Evolutionary conservation across 495 filamentous ascomycete species (phyloP).

Genomic region (Penicillium chermesinum): DNA sequence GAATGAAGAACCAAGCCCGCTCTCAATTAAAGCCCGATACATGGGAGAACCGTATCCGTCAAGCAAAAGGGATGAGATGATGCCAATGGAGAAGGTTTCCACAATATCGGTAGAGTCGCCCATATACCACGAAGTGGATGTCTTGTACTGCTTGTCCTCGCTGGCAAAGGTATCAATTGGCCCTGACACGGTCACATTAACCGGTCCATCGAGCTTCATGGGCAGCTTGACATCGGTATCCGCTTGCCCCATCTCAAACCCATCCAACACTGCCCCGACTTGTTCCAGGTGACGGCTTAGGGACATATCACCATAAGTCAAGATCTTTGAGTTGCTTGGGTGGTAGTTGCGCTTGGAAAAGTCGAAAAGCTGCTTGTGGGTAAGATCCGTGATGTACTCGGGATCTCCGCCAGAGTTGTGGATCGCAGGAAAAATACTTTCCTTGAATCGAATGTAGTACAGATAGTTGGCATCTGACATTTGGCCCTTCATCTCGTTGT

Average conservation of each 20-base stretch:
- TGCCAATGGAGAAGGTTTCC: conserved; percentile 77
- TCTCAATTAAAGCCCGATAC: conserved; percentile 85
- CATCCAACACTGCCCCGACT: conserved; percentile 63
- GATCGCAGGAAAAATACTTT: conserved; percentile 87
- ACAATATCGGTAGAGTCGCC: conserved; percentile 74
- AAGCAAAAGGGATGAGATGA: conserved; percentile 76
- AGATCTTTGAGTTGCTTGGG: conserved; percentile 89
- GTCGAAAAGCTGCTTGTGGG: conserved; percentile 73
- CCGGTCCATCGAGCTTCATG: conserved; percentile 60
- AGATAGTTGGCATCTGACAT: conserved; percentile 97
- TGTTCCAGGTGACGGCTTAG: conserved; percentile 72
- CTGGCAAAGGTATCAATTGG: conserved; percentile 86
- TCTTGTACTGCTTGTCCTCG: conserved; percentile 83
- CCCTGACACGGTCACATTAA: conserved; percentile 65
- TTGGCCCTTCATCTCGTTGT: conserved; percentile 99
- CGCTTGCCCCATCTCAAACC: conserved; percentile 61
- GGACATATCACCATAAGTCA: conserved; percentile 94
- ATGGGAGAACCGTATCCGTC: conserved; percentile 95
- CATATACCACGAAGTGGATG: conserved; percentile 86
- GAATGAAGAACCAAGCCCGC: conserved; percentile 85
- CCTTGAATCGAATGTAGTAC: conserved; percentile 89
- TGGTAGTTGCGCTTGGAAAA: conserved; percentile 93
- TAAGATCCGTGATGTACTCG: conserved; percentile 90
- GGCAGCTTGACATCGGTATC: conserved; percentile 72
- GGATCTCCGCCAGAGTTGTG: conserved; percentile 97